Evolutionary conservation across 768 basidiomycete genomes (phyloP).

Genomic region (Pleurotus sapidus): DNA sequence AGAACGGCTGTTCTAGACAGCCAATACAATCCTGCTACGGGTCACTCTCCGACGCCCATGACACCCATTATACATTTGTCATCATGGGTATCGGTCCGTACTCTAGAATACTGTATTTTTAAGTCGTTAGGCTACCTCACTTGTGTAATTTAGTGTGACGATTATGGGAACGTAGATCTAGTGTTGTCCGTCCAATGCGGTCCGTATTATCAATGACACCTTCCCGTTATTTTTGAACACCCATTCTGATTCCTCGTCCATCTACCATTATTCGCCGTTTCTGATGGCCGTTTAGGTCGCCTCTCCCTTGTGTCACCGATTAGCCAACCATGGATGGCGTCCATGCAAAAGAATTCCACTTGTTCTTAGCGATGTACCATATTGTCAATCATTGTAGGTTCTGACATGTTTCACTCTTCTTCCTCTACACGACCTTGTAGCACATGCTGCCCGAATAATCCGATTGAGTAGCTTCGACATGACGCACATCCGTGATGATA

Average conservation of each 20-base stretch:
- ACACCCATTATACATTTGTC: neutral
- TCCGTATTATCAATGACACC: neutral
- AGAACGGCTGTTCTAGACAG: neutral
- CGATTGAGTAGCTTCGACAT: too few species aligned
- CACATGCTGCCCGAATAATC: too few species aligned
- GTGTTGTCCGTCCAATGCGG: constrained; percentile 3
- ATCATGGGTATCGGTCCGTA: constrained; percentile 5
- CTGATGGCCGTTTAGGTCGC: constrained; percentile 7
- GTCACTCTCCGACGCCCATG: neutral
- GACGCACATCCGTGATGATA: too few species aligned
- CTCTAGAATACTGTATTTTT: neutral
- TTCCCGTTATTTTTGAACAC: neutral
- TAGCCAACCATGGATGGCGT: neutral
- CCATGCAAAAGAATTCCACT: neutral
- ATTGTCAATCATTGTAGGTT: too few species aligned
- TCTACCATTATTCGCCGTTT: constrained; percentile 1
- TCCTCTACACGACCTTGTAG: too few species aligned
- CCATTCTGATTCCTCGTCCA: neutral
- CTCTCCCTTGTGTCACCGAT: constrained; percentile 4
- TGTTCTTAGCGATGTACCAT: too few species aligned
- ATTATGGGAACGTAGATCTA: constrained; percentile 3
- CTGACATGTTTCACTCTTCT: too few species aligned
- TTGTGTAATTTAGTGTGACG: neutral
- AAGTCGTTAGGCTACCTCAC: neutral
- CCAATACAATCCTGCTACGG: neutral